Evolutionary conservation across 495 filamentous ascomycete species (phyloP), one percentile per base, ranked within the genome.

Genomic region (Penicillium maclennaniae): DNA sequence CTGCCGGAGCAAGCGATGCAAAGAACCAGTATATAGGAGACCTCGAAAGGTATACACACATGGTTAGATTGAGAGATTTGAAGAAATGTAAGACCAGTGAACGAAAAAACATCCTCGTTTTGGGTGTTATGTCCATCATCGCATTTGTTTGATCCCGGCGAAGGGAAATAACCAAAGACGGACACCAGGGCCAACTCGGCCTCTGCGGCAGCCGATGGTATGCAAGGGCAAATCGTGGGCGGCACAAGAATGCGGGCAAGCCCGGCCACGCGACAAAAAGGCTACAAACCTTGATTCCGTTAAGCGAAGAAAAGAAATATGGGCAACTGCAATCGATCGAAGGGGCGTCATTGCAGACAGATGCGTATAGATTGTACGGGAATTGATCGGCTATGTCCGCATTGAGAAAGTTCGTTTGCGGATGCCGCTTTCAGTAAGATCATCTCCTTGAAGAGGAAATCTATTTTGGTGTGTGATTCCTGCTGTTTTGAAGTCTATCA

Each of bases 181-280:
- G 26, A 16, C n/a, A 27, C 12, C 9, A 52, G 31, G 12, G 8
- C 53, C 43, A 50, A 28, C 43, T 65, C 23, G n/a, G 43, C 49
- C 51, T 51, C 52, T 44, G 38, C 36, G 36, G 42, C 31, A 44
- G 50, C 19, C 16, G 37, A 36, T 63, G 41, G 63, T 60, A 66
- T 66, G 63, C 44, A 43, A 63, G 45, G 48, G 52, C 49, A 39
- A 53, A 60, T 58, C 56, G 60, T 41, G 53, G 53, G 47, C 59
- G 60, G 46, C 51, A 46, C 45, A 61, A 28, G 60, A 63, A 66
- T 66, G 60, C 55, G 43, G 47, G 49, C 36, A 50, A 43, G n/a
- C 28, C 39, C 36, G 41, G 45, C 63, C 63, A 60, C 57, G 60
- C 53, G 63, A 56, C 54, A 56, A 45, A 41, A 51, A 23, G 49